These are phyloP conservation scores for Microthlaspi erraticum DNA, from an alignment of 345 rosid genomes.

Conservation along the genomic window DNA sequence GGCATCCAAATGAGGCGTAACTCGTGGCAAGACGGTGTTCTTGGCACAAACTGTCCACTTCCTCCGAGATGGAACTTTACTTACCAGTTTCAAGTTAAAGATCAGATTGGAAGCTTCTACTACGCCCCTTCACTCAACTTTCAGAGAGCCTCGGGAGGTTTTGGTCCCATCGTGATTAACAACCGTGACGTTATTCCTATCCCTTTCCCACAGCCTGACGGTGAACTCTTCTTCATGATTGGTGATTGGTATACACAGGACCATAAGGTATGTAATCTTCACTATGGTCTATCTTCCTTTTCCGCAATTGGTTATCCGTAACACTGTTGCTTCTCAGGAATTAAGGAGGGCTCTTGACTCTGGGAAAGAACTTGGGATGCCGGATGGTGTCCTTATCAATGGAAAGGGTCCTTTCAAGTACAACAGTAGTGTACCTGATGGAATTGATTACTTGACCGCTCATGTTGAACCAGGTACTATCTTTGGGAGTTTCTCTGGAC, in stretches of 20 bases:
- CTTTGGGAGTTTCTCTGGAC: neutral
- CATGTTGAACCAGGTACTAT: slow-evolving; percentile 74
- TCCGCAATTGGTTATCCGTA: neutral
- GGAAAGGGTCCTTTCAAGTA: slow-evolving; percentile 92
- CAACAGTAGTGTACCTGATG: slow-evolving; percentile 79
- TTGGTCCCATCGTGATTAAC: slow-evolving; percentile 78
- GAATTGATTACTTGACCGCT: slow-evolving; percentile 69
- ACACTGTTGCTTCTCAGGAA: slow-evolving; percentile 53
- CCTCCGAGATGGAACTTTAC: slow-evolving; percentile 68
- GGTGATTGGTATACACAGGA: slow-evolving; percentile 90
- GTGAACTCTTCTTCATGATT: slow-evolving; percentile 65
- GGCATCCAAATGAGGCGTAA: slow-evolving; percentile 85
- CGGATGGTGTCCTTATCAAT: slow-evolving; percentile 93
- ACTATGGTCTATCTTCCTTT: neutral
- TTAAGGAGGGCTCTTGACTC: slow-evolving; percentile 70
- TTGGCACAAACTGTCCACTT: slow-evolving; percentile 89
- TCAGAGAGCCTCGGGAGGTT: slow-evolving; percentile 94
- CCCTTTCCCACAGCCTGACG: slow-evolving; percentile 84
- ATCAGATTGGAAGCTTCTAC: slow-evolving; percentile 95
- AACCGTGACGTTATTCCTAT: slow-evolving; percentile 63
- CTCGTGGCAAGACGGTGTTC: slow-evolving; percentile 95
- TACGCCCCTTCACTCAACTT: slow-evolving; percentile 81
- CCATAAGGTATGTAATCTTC: slow-evolving; percentile 67
- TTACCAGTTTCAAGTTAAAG: slow-evolving; percentile 92
- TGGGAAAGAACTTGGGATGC: slow-evolving; percentile 92